Percentiles rank a stretch among this genome's conserved stretches.
Evolutionary conservation across 1,139 yeast genomes (phyloP).

Genomic region (Nematodospora anomalae): DNA sequence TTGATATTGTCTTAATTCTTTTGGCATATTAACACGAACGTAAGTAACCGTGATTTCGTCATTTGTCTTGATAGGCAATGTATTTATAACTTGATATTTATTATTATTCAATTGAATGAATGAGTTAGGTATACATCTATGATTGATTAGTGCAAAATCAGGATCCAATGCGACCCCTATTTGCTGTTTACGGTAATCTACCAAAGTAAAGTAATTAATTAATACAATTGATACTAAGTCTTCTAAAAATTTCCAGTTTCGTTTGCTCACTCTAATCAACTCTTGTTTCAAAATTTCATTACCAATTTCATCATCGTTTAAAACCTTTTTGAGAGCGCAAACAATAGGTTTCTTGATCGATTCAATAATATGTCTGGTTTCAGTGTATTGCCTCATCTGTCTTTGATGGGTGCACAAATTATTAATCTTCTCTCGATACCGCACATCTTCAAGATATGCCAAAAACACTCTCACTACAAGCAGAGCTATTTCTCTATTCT

Average conservation of each 20-base stretch:
- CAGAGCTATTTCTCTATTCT: conserved; percentile 2
- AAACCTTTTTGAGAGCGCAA: conserved; percentile 5
- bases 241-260: conserved; percentile 16
- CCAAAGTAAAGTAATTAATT: conserved; percentile 12
- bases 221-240: conserved; percentile 12
- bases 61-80: conserved; percentile 18
- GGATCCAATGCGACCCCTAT: conserved; percentile 39
- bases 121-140: conserved; percentile 33
- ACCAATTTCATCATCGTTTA: conserved; percentile 8
- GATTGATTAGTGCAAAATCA: conserved; percentile 31
- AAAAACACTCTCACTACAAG: conserved; percentile 9
- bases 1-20: conserved; percentile 11
- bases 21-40: conserved; percentile 13
- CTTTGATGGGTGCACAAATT: conserved; percentile 15
- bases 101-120: conserved; percentile 18
- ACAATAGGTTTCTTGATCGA: conserved; percentile 8
- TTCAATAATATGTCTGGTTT: conserved; percentile 5
- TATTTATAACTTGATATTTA: conserved; percentile 15
- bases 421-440: conserved; percentile 9
- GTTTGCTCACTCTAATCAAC: conserved; percentile 5
- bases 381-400: conserved; percentile 9
- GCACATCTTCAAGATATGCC: conserved; percentile 9
- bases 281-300: conserved; percentile 3
- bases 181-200: conserved; percentile 15
- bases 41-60: conserved; percentile 34